Base-by-base conservation (phyloP, 208 protist species). In the Leishmania braziliensis region DNA sequence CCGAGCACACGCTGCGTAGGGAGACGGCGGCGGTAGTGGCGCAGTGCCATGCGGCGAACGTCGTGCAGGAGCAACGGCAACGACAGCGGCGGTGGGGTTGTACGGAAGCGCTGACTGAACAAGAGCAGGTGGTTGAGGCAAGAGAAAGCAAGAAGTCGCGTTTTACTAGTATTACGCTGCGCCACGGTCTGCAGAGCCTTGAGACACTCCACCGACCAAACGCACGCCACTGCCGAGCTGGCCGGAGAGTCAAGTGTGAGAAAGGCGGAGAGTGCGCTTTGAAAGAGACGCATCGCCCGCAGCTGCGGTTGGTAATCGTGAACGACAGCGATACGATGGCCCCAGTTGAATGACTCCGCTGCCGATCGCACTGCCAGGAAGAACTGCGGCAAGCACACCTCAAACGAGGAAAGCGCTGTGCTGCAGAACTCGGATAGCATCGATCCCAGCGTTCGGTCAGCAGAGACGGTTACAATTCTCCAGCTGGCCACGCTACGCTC, bases 311-410 rank as follows among this genome's bases (percentile, higher is more conserved):
- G 84, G 73, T 81, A 87, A 71, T 95, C 88, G 83, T 91, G 94
- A 51, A 98, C 86, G 51, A 97, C 86, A 46, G 85, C 72, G 53
- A 97, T 69, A 54, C 91, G 92, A 85, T 95, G 96, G n/a, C 95
- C 95, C 94, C 93, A 97, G 84, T 95, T 95, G 2, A 88, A 80
- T 20, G 72, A 84, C 50, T 90, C 83, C 26, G 87, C 79, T 73
- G 91, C 88, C 71, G 88, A 90, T 36, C 92, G 89, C 5, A 94
- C 82, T 75, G 91, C 88, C 54, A 96, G 80, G 71, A 91, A 95
- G 70, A 97, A 91, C 14, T 89, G 85, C 50, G 88, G 86, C 54
- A 94, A 83, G 14, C 70, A 77, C 65, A 95, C 87, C 36, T 65
- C 81, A 71, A 95, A 90, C 53, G 93, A 73, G 23, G 84, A 71